Evolutionary conservation across 192 early-diverging fungal species (phyloP), one percentile per base, ranked within the genome.

Genomic region (Coemansia sp.): DNA sequence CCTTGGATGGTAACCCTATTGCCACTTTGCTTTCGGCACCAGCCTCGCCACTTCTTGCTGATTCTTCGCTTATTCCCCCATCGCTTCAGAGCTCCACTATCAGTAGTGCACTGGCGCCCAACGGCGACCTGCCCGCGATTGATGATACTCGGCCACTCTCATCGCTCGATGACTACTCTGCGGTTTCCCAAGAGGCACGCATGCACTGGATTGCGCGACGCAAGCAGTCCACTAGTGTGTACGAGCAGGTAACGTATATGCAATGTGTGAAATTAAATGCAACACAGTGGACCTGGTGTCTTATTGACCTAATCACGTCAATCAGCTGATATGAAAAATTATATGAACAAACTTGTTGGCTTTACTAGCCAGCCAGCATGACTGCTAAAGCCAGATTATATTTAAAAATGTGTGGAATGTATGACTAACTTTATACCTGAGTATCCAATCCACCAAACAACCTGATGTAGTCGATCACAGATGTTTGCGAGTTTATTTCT

Each of bases 201-300:
- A 50, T 51, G 26, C 61, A 78, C 19, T 78, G 76, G 76, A 66
- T 63, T 11, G 50, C 70, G n/a, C 70, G 76, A 32, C 32, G 47
- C 50, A 78, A 78, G 56, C 67, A 66, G 47, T 61, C 70, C 13
- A 41, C 52, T 3, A 38, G 47, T 5, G 56, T 62, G 29, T 35
- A 66, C 11, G 63, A 73, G 55, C 76, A 73, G 75, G 75, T 78
- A 78, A 63, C 20, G 51, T 35, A 32, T 43, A 13, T 32, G 35
- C n/a, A 18, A 49, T 49, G 16, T 43, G 16, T 43, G 16, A 16
- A 43, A 43, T 2, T 43, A 43, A n/a, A 43, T n/a, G 41, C 41
- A n/a, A 43, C 2, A 41, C 2, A n/a, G 41, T 43, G 41, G 43
- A 12, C 43, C 43, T n/a, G 43, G 43, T 45, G 43, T 45, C 14